Conservation (phyloP, 106 monocot genomes). For the Dendrobium huoshanense region DNA sequence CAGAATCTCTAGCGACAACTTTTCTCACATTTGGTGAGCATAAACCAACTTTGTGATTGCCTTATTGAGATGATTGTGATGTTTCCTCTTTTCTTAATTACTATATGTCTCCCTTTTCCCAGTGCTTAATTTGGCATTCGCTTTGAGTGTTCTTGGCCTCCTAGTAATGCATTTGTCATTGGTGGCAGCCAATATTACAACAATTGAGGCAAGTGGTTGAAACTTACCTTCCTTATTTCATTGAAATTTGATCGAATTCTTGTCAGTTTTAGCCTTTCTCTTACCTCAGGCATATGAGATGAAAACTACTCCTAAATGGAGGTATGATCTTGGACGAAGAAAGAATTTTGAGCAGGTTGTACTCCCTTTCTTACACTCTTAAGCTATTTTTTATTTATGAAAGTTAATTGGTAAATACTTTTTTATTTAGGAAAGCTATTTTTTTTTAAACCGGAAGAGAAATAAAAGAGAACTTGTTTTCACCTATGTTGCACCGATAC, state of each 20-base stretch:
- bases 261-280: background rate
- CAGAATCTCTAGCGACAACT: slow-evolving; percentile 75
- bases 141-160: slow-evolving; percentile 84
- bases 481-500: too few species aligned
- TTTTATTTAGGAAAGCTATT: too few species aligned
- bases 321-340: slow-evolving; percentile 72
- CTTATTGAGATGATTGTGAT: background rate
- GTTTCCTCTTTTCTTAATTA: background rate
- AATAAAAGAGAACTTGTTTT: too few species aligned
- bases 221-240: background rate
- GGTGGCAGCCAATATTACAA: slow-evolving; percentile 74
- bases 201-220: slow-evolving; percentile 62
- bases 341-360: slow-evolving; percentile 83
- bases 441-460: too few species aligned
- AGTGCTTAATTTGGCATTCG: slow-evolving; percentile 87
- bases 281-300: slow-evolving; percentile 76
- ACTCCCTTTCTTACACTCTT: background rate
- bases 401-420: too few species aligned
- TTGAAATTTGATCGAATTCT: background rate
- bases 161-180: slow-evolving; percentile 87
- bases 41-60: background rate
- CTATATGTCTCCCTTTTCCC: background rate
- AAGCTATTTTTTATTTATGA: background rate
- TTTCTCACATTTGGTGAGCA: slow-evolving; percentile 79
- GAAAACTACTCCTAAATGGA: slow-evolving; percentile 81